Base-by-base conservation (phyloP, 179 eudicot species). In the Gypsophila paniculata region DNA sequence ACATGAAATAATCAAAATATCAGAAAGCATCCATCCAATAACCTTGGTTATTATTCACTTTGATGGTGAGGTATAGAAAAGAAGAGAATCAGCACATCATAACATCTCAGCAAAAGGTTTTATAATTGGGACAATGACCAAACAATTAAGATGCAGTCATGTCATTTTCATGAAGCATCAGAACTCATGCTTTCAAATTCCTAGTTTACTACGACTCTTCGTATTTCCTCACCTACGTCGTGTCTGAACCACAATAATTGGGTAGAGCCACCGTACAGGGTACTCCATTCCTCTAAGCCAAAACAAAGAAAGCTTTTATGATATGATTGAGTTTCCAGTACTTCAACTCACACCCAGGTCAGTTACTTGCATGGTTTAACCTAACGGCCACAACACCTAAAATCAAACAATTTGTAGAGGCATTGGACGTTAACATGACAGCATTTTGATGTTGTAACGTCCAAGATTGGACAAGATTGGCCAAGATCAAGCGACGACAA, bases 131-230 rank as follows among this genome's bases (percentile, higher is more conserved):
- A 65, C 54, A 39, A 65, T 65, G 69, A 65, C 69, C 69, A 65
- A 63, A 75, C 66, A 70, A 72, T 76, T 79, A 66, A 49, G 77
- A 74, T 81, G 81, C 72, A 51, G 53, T 42, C 42, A 12, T 76
- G 80, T 76, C 76, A 73, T 74, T 74, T 69, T 62, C 67, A 63
- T 65, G 26, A 79, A 83, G 81, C 80, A 78, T 55, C 71, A 74
- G 65, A 71, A 67, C 12, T 66, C 52, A 69, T 80, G 78, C 89
- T 86, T 84, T 86, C 69, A 85, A 88, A 82, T 88, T 88, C 89
- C 82, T 74, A 77, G 36, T 69, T 74, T 13, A 11, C 52, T 2
- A 9, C 15, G 34, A 57, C 25, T 57, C 29, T 55, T 52, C 29
- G 19, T 58, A 58, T 58, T 22, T 21, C 62, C 34, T 58, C 62